phyloP scores from a whole-genome alignment of 768 basidiomycete species.

The Tubosaeta brunneosetosa region DNA sequence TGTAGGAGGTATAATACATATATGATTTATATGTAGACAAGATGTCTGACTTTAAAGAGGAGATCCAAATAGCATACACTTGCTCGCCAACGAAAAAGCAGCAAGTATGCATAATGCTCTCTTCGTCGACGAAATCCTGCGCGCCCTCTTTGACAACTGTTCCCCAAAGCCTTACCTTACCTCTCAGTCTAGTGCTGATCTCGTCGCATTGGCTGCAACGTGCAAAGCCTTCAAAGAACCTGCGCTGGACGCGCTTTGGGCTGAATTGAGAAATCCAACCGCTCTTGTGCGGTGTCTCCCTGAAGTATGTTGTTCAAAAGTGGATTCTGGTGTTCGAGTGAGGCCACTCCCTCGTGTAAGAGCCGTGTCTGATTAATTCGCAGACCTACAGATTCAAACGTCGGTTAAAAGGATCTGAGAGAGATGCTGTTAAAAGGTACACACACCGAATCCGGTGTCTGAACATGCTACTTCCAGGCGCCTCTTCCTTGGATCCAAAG shows the following conservation, averaged over 20 bases:
- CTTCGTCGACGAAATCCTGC: neutral
- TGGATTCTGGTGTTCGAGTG: neutral
- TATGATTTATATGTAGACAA: too few species aligned
- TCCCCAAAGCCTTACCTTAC: neutral
- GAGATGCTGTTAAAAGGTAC: neutral
- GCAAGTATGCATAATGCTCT: neutral
- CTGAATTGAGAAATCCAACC: neutral
- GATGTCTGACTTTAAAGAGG: too few species aligned
- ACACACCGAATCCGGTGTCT: neutral
- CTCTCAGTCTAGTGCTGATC: neutral
- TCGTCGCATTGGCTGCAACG: neutral
- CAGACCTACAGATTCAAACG: neutral
- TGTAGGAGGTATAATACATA: too few species aligned
- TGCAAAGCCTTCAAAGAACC: conserved; percentile 1
- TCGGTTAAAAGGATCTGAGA: neutral
- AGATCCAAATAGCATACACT: too few species aligned
- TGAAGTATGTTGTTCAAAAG: neutral
- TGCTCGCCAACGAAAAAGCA: too few species aligned
- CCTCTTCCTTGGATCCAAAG: too few species aligned
- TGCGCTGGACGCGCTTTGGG: neutral
- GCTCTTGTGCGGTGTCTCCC: neutral
- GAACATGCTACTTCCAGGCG: too few species aligned
- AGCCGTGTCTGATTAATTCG: neutral
- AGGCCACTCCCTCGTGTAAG: neutral
- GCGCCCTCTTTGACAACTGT: neutral